Conservation (phyloP, 129 eudicot species). For the Ambrosia artemisiifolia region DNA sequence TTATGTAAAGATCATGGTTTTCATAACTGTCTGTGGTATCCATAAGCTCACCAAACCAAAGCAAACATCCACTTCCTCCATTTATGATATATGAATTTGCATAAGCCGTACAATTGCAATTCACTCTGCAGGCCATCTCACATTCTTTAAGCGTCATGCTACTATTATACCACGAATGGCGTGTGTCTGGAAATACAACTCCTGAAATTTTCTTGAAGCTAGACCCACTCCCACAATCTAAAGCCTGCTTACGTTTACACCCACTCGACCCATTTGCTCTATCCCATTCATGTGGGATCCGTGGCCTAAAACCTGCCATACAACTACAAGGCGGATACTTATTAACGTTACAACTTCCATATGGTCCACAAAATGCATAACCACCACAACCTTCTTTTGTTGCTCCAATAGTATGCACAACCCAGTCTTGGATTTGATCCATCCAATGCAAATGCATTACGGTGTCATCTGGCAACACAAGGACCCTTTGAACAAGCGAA, state of each 20-base stretch:
- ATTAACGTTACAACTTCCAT: conserved; percentile 30
- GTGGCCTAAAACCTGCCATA: conserved; percentile 32
- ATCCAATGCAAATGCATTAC: conserved; percentile 21
- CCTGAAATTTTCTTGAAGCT: conserved; percentile 21
- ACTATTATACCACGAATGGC: conserved; percentile 11
- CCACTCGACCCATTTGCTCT: conserved; percentile 33
- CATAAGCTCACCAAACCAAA: conserved; percentile 35
- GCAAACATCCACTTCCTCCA: conserved; percentile 38
- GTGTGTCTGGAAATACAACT: conserved; percentile 35
- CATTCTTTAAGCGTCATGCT: conserved; percentile 41
- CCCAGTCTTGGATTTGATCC: conserved; percentile 27
- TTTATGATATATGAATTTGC: conserved; percentile 22
- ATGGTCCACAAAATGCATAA: conserved; percentile 36
- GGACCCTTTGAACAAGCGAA: conserved; percentile 4
- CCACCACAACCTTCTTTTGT: conserved; percentile 24
- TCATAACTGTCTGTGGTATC: conserved; percentile 21
- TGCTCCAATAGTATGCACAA: not conserved
- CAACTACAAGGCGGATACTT: conserved; percentile 26
- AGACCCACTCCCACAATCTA: conserved; percentile 27
- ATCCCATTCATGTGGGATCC: conserved; percentile 12
- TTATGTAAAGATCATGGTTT: conserved; percentile 34
- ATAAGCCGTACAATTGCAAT: conserved; percentile 26
- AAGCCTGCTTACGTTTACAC: conserved; percentile 19
- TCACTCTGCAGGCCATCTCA: conserved; percentile 25
- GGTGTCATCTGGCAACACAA: conserved; percentile 16